phyloP scores from a whole-genome alignment of 2,329 filamentous ascomycete genomes.

The Apiospora rasikravindrae region DNA sequence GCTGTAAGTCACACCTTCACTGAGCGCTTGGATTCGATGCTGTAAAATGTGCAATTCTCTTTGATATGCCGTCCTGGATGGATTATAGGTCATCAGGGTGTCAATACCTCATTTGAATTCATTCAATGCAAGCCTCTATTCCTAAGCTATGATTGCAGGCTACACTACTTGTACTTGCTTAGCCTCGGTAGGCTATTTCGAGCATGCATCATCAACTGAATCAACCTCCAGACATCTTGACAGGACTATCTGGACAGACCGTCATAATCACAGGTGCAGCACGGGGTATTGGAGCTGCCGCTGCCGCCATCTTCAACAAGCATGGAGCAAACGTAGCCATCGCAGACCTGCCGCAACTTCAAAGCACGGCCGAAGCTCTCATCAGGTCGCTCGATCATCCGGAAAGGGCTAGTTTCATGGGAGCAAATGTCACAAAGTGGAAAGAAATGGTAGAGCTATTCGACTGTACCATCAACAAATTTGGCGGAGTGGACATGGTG shows the following conservation, averaged over 20 bases:
- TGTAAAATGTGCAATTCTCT: too few species aligned
- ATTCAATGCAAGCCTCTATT: neutral
- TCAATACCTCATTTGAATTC: neutral
- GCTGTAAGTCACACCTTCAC: neutral
- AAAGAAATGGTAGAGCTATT: conserved; percentile 42
- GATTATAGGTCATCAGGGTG: neutral
- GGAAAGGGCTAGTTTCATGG: conserved; percentile 40
- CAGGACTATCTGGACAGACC: conserved; percentile 36
- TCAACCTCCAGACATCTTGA: conserved; percentile 17
- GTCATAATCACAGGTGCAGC: conserved; percentile 47
- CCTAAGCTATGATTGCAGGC: neutral
- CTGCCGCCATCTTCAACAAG: conserved; percentile 41
- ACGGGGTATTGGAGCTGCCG: conserved; percentile 47
- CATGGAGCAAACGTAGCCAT: conserved; percentile 46
- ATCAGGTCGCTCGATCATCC: conserved; percentile 36
- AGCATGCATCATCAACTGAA: conserved; percentile 5
- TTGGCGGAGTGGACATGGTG: conserved; percentile 45
- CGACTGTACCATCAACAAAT: conserved; percentile 36
- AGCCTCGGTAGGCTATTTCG: too few species aligned
- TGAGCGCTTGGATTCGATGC: too few species aligned
- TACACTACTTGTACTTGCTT: neutral
- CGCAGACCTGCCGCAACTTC: conserved; percentile 38
- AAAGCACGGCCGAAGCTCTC: conserved; percentile 34
- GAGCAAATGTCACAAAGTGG: conserved; percentile 44
- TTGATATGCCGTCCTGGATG: neutral